Base-by-base conservation (phyloP, 2,329 filamentous ascomycete species). In the Aureobasidium musti region DNA sequence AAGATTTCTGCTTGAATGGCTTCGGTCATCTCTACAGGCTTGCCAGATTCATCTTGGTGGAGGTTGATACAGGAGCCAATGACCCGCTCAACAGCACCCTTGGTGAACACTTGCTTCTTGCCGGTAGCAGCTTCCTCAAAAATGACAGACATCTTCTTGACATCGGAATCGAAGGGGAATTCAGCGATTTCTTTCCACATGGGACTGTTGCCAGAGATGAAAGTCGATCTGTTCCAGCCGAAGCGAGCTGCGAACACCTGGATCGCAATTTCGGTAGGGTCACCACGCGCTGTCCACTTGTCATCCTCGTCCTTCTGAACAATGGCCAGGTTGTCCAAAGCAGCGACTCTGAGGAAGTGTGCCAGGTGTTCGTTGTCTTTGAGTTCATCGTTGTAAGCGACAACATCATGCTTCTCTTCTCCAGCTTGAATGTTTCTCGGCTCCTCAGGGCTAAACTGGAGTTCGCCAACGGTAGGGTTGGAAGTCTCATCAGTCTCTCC, bases 131-230 rank as follows among this genome's bases (percentile, higher is more conserved):
- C 71, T 26, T 82, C 75, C 50, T 82, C 73, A 74, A 89, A 89
- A 63, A 91, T 86, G 43, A 90, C 88, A 0, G 88, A 89, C 89
- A 91, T 91, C 72, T 88, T 89, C 80, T 91, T 92, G 69, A 91
- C 84, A 67, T 86, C 86, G 0, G 88, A 91, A 73, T 91, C 89
- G 69, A 91, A 92, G 0, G 88, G 89, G 67, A 89, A 90, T 71
- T 91, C 89, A 1, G 86, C 85, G 28, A 87, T 77, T 70, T 89
- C 81, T 23, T 78, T 79, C 86, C 86, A 89, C 33, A 79, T 72
- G 0, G 83, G 78, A 4, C 77, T 77, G 1, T 84, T 79, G 2
- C 82, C 84, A 14, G 79, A 78, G 0, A 82, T 82, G 70, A 84
- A 82, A 10, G 79, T 78, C 19, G 82, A 78, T 10, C 84, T 82